Conservation (phyloP, 2,329 filamentous ascomycete species). For the Pleurostoma richardsiae region DNA sequence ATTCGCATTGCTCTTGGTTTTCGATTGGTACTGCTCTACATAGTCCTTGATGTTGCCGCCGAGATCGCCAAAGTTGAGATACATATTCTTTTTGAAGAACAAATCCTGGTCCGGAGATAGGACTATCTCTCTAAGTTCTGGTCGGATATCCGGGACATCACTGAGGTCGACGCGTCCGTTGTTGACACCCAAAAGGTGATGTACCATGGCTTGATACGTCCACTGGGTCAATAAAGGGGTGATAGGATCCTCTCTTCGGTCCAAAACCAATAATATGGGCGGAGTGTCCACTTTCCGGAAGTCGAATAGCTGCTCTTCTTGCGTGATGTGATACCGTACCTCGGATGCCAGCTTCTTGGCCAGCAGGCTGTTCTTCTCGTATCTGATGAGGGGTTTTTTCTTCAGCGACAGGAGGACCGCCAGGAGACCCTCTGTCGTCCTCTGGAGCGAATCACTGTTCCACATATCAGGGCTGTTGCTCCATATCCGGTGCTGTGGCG, state of each 20-base stretch:
- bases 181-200: slow-evolving; percentile 87
- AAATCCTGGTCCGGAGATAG: slow-evolving; percentile 95
- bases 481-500: slow-evolving; percentile 75
- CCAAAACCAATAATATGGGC: slow-evolving; percentile 84
- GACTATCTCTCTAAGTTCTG: slow-evolving; percentile 90
- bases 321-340: slow-evolving; percentile 85
- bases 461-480: slow-evolving; percentile 76
- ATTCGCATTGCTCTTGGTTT: slow-evolving; percentile 93
- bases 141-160: slow-evolving; percentile 75
- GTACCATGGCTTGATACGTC: slow-evolving; percentile 99
- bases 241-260: slow-evolving; percentile 89
- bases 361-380: slow-evolving; percentile 83
- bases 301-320: slow-evolving; percentile 95
- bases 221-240: slow-evolving; percentile 94
- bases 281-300: slow-evolving; percentile 93
- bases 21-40: slow-evolving; percentile 95
- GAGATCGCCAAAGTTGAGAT: slow-evolving; percentile 91
- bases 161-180: slow-evolving; percentile 92
- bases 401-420: slow-evolving; percentile 84
- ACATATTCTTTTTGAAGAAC: slow-evolving; percentile 99
- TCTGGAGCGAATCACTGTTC: slow-evolving; percentile 83
- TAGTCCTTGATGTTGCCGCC: slow-evolving; percentile 98
- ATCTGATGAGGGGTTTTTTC: slow-evolving; percentile 93
- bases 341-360: slow-evolving; percentile 93
- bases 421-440: slow-evolving; percentile 81